Evolutionary conservation across 179 eudicot species (phyloP).

Genomic region (Beta lomatogona): DNA sequence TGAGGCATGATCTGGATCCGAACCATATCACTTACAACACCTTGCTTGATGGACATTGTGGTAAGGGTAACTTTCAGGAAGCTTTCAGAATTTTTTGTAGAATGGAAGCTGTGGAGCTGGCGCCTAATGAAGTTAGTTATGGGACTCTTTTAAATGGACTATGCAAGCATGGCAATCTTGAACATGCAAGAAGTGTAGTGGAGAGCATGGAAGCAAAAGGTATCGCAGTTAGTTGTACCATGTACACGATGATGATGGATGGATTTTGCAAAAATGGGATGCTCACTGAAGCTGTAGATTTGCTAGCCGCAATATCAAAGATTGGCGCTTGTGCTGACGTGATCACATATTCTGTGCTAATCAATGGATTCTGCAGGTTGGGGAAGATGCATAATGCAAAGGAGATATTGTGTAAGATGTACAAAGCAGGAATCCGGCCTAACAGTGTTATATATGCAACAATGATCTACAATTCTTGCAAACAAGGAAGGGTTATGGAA

Average conservation of each 20-base stretch:
- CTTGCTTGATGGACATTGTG: conserved; percentile 72
- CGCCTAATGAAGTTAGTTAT: conserved; percentile 68
- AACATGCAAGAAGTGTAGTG: conserved; percentile 57
- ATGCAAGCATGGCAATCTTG: conserved; percentile 60
- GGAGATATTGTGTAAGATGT: conserved; percentile 77
- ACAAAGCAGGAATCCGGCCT: conserved; percentile 49
- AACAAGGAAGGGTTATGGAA: conserved; percentile 48
- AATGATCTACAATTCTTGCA: conserved; percentile 59
- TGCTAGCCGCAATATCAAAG: conserved; percentile 53
- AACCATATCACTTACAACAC: conserved; percentile 65
- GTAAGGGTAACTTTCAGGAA: conserved; percentile 54
- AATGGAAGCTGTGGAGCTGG: conserved; percentile 63
- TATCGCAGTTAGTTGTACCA: conserved; percentile 32
- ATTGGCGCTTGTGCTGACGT: conserved; percentile 59
- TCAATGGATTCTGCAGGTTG: conserved; percentile 65
- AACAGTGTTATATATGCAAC: conserved; percentile 63
- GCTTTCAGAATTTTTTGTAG: conserved; percentile 52
- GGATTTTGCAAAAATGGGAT: conserved; percentile 60
- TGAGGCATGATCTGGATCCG: conserved; percentile 46
- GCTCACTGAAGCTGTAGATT: conserved; percentile 51
- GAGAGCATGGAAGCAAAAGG: conserved; percentile 57
- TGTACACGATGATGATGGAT: conserved; percentile 72
- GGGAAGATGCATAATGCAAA: conserved; percentile 53
- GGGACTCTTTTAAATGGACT: conserved; percentile 74
- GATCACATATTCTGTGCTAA: conserved; percentile 71